phyloP scores from a whole-genome alignment of 2,329 filamentous ascomycete genomes.

The Sporothrix protearum region DNA sequence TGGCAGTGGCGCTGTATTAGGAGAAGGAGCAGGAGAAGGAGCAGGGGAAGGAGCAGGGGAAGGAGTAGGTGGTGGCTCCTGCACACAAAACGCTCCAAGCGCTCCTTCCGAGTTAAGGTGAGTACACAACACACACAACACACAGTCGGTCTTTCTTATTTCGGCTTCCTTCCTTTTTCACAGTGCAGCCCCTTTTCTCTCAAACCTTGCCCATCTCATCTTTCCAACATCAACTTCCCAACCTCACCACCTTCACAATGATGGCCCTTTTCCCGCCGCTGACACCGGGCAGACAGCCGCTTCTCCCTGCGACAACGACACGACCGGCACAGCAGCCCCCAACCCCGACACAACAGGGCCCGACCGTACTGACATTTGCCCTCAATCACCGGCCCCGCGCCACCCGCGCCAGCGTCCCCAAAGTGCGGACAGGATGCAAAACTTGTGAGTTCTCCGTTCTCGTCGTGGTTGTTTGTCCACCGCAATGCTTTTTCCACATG shows the following conservation, averaged over 20 bases:
- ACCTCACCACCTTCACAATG: background rate
- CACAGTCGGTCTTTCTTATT: background rate
- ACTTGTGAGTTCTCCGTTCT: constrained; percentile 29
- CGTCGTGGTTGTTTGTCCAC: background rate
- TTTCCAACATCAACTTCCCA: background rate
- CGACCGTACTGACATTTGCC: constrained; percentile 34
- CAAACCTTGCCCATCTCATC: background rate
- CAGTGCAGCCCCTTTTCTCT: background rate
- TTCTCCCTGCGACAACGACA: background rate
- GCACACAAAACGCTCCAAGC: background rate
- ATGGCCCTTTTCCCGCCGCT: background rate
- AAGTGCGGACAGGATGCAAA: constrained; percentile 32
- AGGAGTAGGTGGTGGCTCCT: background rate
- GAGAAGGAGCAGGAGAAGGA: background rate
- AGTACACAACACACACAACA: background rate
- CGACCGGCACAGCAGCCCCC: background rate
- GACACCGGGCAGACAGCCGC: background rate
- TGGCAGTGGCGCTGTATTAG: background rate
- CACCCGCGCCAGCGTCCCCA: constrained; percentile 34
- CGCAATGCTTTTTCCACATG: background rate
- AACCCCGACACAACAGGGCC: constrained; percentile 14
- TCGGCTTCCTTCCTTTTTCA: background rate
- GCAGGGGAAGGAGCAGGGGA: background rate
- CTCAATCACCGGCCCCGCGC: constrained; percentile 34
- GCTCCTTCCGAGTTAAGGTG: constrained; percentile 7